Evolutionary conservation across 1,284 basidiomycete species (phyloP).

Genomic region (Xerocomus amazonicus): DNA sequence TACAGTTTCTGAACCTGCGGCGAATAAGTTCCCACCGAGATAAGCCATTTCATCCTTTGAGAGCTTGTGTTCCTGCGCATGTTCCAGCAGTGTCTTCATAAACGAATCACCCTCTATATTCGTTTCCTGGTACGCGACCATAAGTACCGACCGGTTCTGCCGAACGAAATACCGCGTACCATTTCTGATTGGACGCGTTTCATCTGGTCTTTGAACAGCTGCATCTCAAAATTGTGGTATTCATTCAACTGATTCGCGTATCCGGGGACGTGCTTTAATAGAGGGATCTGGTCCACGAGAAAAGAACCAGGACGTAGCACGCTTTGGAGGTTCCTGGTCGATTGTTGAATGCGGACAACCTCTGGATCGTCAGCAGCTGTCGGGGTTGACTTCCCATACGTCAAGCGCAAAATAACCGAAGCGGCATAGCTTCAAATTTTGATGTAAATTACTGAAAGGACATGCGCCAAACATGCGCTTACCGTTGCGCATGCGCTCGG

Average conservation of each 20-base stretch:
- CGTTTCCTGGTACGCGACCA: conserved; percentile 21
- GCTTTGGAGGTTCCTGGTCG: conserved; percentile 45
- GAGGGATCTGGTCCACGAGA: conserved; percentile 56
- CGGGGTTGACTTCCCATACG: conserved; percentile 55
- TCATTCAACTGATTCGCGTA: conserved; percentile 20
- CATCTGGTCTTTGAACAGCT: conserved; percentile 50
- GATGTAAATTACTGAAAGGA: too few species aligned
- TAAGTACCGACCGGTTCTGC: background rate
- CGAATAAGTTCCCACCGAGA: conserved; percentile 60
- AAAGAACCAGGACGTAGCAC: conserved; percentile 54
- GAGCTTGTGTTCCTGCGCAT: conserved; percentile 44
- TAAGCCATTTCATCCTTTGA: conserved; percentile 55
- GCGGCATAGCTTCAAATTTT: conserved; percentile 43
- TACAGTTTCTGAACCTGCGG: conserved; percentile 60
- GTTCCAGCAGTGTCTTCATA: conserved; percentile 51
- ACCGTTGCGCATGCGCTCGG: too few species aligned
- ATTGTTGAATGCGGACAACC: conserved; percentile 48
- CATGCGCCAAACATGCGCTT: too few species aligned
- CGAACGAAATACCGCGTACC: conserved; percentile 29
- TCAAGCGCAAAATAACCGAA: conserved; percentile 58
- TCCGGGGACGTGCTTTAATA: conserved; percentile 41
- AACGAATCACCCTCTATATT: conserved; percentile 42
- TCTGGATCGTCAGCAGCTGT: conserved; percentile 56
- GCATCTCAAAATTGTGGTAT: conserved; percentile 53
- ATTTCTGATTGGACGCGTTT: conserved; percentile 42